These are phyloP conservation scores for Irpex sp. DNA, from an alignment of 1,284 basidiomycete species.

Conservation along the genomic window DNA sequence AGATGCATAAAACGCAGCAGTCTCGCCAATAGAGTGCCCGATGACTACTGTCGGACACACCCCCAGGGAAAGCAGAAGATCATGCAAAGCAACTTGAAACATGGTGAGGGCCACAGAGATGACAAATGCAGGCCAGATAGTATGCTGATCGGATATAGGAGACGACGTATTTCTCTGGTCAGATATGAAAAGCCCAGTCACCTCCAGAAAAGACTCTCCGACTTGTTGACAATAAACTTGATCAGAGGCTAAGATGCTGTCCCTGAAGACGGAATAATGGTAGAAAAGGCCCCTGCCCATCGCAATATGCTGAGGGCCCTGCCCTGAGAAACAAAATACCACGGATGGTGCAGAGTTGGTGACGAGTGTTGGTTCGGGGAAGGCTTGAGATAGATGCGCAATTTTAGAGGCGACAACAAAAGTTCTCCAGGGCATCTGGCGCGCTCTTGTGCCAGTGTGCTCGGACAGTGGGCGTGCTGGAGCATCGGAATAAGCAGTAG, in stretches of 20 bases:
- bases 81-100: conserved; percentile 41
- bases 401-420: conserved; percentile 11
- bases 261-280: conserved; percentile 31
- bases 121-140: conserved; percentile 31
- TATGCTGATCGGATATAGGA: conserved; percentile 2
- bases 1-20: conserved; percentile 38
- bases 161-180: background rate
- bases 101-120: conserved; percentile 37
- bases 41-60: conserved; percentile 34
- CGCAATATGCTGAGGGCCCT: conserved; percentile 36
- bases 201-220: conserved; percentile 31
- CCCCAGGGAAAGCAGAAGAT: conserved; percentile 32
- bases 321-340: conserved; percentile 38
- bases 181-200: conserved; percentile 29
- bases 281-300: conserved; percentile 40
- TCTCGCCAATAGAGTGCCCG: conserved; percentile 42
- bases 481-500: conserved; percentile 3
- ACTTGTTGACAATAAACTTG: conserved; percentile 23
- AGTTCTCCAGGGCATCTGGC: conserved; percentile 34
- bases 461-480: conserved; percentile 15
- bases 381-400: conserved; percentile 2
- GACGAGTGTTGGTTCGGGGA: conserved; percentile 23
- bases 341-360: conserved; percentile 26
- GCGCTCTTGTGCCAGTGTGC: conserved; percentile 22
- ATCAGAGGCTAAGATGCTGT: conserved; percentile 34